These are phyloP conservation scores for Sambucus nigra DNA, from an alignment of 129 eudicot species.

Conservation along the genomic window DNA sequence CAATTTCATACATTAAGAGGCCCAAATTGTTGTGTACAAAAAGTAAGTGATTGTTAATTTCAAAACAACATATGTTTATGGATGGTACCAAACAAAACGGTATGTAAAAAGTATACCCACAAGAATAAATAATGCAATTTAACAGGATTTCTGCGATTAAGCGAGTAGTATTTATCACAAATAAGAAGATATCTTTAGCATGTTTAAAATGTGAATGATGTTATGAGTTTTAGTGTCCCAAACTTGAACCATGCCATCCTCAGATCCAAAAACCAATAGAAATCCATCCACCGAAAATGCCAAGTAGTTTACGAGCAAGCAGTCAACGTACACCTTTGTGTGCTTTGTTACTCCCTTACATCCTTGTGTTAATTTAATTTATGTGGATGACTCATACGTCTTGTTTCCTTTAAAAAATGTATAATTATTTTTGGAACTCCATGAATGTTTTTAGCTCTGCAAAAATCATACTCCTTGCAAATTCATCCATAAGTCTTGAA, in stretches of 20 bases:
- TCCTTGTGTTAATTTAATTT: no score
- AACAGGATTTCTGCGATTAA: background rate
- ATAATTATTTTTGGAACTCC: no score
- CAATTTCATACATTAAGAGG: no score
- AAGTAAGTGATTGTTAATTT: background rate
- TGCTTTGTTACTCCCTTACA: no score
- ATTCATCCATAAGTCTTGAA: no score
- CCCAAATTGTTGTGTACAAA: background rate
- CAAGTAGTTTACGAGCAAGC: no score
- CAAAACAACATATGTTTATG: background rate
- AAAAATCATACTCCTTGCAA: no score
- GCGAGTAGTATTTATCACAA: background rate
- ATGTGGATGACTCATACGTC: no score
- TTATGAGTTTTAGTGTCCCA: constrained; percentile 78
- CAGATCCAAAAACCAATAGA: constrained; percentile 79
- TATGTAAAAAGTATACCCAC: background rate
- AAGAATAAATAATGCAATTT: constrained; percentile 1
- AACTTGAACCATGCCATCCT: constrained; percentile 85
- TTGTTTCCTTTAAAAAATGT: no score
- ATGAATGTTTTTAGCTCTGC: no score
- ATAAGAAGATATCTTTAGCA: constrained; percentile 49
- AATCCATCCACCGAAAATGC: constrained; percentile 68
- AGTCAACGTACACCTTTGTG: no score
- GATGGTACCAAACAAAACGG: background rate
- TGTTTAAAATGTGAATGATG: constrained; percentile 68